phyloP scores from a whole-genome alignment of 768 basidiomycete species.

The Mycena crocata region DNA sequence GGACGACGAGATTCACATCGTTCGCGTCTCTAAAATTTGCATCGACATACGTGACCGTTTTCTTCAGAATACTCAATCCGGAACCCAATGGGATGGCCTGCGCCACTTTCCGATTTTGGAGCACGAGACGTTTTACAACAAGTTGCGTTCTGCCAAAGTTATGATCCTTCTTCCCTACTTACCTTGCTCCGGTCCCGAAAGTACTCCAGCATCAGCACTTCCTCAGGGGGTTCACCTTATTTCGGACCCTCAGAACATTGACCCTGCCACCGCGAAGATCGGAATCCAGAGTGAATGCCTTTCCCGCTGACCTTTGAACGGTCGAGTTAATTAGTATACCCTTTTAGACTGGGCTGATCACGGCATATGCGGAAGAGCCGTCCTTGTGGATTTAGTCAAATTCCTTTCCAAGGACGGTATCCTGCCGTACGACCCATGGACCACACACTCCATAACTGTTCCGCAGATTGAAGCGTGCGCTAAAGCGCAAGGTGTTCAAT shows the following conservation, averaged over 20 bases:
- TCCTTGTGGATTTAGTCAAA: constrained; percentile 71
- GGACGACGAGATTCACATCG: constrained; percentile 70
- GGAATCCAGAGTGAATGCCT: constrained; percentile 71
- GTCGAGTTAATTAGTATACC: neutral
- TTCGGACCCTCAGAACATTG: constrained; percentile 61
- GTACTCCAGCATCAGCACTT: constrained; percentile 57
- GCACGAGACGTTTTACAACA: constrained; percentile 72
- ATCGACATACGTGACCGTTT: neutral
- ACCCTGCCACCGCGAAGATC: constrained; percentile 58
- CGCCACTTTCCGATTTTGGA: constrained; percentile 64
- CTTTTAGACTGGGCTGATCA: constrained; percentile 74
- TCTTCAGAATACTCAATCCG: constrained; percentile 76
- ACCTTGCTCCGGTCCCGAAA: constrained; percentile 33
- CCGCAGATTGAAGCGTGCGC: constrained; percentile 70
- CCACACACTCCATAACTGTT: constrained; percentile 63
- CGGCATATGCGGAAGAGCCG: constrained; percentile 77
- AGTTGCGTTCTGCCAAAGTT: constrained; percentile 49
- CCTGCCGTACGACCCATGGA: constrained; percentile 75
- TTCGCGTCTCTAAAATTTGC: constrained; percentile 38
- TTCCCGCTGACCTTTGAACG: neutral
- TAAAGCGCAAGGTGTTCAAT: constrained; percentile 65
- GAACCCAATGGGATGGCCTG: constrained; percentile 75
- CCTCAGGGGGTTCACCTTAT: constrained; percentile 58
- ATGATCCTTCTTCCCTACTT: neutral
- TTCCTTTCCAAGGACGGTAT: constrained; percentile 56